phyloP scores from a whole-genome alignment of 306 rosid species.

The Begonia fuchsioides region DNA sequence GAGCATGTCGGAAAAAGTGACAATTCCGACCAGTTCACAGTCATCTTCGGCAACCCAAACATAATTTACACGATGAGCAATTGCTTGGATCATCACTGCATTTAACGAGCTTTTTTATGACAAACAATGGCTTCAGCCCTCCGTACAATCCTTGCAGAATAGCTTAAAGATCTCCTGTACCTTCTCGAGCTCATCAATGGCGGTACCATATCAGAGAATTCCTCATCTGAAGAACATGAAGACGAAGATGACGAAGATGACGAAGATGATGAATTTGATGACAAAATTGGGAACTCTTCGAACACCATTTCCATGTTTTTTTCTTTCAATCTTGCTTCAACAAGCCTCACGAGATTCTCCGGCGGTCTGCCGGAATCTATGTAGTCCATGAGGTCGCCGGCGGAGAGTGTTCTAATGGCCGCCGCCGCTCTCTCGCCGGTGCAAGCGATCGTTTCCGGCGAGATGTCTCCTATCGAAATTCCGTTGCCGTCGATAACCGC shows the following conservation, averaged over 20 bases:
- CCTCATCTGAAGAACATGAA: constrained; percentile 56
- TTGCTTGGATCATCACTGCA: constrained; percentile 96
- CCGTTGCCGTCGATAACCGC: constrained; percentile 65
- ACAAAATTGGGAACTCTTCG: constrained; percentile 25
- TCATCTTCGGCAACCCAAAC: constrained; percentile 92
- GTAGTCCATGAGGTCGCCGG: constrained; percentile 89
- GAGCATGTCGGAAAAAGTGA: constrained; percentile 60
- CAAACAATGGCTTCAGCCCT: constrained; percentile 84
- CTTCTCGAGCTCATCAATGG: constrained; percentile 30
- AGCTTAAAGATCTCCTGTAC: constrained; percentile 47
- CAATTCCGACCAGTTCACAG: constrained; percentile 74
- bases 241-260: constrained; percentile 4
- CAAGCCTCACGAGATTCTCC: constrained; percentile 51
- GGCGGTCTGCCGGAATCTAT: constrained; percentile 87
- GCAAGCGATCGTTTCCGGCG: constrained; percentile 61
- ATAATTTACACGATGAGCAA: constrained; percentile 89
- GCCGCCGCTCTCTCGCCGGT: constrained; percentile 73
- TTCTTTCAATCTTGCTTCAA: constrained; percentile 52
- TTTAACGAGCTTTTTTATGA: constrained; percentile 74
- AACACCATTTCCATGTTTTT: constrained; percentile 45
- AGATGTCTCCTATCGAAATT: constrained; percentile 69
- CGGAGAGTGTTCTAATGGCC: constrained; percentile 54
- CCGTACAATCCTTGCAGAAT: constrained; percentile 71
- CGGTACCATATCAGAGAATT: constrained; percentile 5
- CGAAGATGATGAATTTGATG: constrained; percentile 14